A percentile compares a stretch with the other conserved stretches of the same genome.
phyloP scores from a whole-genome alignment of 257 asterid genomes.

The Anisodus acutangulus region DNA sequence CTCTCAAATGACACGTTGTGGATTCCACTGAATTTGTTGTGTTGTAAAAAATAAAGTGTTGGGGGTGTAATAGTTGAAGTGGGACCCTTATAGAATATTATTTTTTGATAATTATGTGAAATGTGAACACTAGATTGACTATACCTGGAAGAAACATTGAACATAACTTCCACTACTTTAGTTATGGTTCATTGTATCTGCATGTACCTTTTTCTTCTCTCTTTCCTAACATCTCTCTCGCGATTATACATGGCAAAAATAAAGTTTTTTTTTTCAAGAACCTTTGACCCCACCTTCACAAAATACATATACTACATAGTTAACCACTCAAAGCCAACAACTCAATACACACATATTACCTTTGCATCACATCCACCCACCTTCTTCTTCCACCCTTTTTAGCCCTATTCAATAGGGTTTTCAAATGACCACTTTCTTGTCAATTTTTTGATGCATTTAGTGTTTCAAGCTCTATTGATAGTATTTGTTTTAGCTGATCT shows the following conservation, averaged over 20 bases:
- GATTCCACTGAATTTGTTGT: no score
- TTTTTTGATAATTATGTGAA: background rate
- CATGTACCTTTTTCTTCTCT: conserved; percentile 13
- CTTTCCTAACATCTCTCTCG: conserved; percentile 4
- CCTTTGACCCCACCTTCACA: conserved; percentile 48
- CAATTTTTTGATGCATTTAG: conserved; percentile 61
- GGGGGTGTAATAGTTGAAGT: no score
- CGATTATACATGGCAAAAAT: background rate
- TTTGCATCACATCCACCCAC: conserved; percentile 32
- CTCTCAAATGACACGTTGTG: no score
- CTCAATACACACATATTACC: conserved; percentile 19
- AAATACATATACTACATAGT: conserved; percentile 44
- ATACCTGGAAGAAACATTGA: conserved; percentile 61
- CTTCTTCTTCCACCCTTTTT: conserved; percentile 41
- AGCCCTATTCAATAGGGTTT: conserved; percentile 82
- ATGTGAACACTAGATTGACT: background rate
- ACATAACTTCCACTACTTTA: conserved; percentile 36
- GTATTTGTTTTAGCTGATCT: conserved; percentile 49
- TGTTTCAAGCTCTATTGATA: conserved; percentile 44
- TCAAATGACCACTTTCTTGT: conserved; percentile 34
- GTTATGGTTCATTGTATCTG: conserved; percentile 62
- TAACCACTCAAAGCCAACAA: conserved; percentile 18
- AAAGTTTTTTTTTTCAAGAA: background rate
- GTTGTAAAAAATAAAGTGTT: no score
- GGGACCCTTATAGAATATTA: no score